Conservation (phyloP, 1,284 basidiomycete genomes). For the Ustilago trichophora region DNA sequence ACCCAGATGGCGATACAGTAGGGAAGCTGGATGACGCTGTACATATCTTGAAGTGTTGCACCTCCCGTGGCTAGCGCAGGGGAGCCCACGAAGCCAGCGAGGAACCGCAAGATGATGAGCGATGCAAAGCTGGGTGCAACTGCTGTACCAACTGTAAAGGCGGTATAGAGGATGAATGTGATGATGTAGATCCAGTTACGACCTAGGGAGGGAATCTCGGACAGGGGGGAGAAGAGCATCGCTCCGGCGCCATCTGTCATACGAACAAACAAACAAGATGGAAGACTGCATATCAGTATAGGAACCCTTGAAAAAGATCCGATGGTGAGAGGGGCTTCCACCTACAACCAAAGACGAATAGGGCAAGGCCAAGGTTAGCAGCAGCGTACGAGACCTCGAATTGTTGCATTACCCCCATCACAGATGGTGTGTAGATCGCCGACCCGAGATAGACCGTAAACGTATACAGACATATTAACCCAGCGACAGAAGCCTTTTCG, state of each 20-base stretch:
- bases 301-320: too few relatives aligned
- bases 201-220: constrained; percentile 61
- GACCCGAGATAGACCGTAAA: constrained; percentile 73
- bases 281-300: too few relatives aligned
- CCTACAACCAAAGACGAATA: constrained; percentile 42
- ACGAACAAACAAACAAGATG: too few relatives aligned
- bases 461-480: constrained; percentile 52
- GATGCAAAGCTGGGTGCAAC: constrained; percentile 11
- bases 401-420: constrained; percentile 13
- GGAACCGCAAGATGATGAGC: constrained; percentile 58
- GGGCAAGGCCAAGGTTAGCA: constrained; percentile 36
- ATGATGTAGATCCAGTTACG: constrained; percentile 39
- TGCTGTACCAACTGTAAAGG: constrained; percentile 27
- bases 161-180: constrained; percentile 18
- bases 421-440: constrained; percentile 42
- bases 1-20: constrained; percentile 28
- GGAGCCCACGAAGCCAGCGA: constrained; percentile 66
- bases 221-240: constrained; percentile 62
- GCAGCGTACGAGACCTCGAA: constrained; percentile 67
- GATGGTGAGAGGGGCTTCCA: too few relatives aligned
- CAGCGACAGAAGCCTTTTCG: constrained; percentile 51
- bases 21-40: constrained; percentile 12
- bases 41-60: constrained; percentile 56
- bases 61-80: constrained; percentile 65
- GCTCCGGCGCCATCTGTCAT: constrained; percentile 46